Conservation (phyloP, 805 yeast species). For the Tetrapisispora taiwanensis region DNA sequence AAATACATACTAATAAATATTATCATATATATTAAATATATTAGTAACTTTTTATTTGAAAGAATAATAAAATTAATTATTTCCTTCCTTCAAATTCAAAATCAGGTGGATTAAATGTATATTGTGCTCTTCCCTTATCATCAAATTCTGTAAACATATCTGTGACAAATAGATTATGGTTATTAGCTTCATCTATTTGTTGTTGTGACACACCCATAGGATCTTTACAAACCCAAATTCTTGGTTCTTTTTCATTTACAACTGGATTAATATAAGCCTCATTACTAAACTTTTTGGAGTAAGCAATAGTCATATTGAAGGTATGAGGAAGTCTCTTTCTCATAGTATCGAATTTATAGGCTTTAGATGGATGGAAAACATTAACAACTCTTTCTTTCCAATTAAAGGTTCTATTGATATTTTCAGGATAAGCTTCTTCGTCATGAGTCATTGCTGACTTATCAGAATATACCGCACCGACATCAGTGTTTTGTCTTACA, state of each 20-base stretch:
- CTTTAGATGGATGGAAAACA: constrained; percentile 39
- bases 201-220: constrained; percentile 53
- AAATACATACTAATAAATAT: no score
- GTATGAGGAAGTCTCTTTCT: constrained; percentile 32
- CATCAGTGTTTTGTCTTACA: constrained; percentile 15
- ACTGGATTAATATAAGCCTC: constrained; percentile 26
- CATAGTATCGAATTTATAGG: constrained; percentile 37
- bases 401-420: constrained; percentile 10
- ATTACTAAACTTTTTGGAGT: constrained; percentile 24
- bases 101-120: constrained; percentile 61
- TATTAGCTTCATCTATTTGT: constrained; percentile 47
- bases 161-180: constrained; percentile 40
- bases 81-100: constrained; percentile 34
- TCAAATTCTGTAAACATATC: constrained; percentile 49
- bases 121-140: constrained; percentile 46
- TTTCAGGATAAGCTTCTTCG: constrained; percentile 21
- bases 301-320: constrained; percentile 27
- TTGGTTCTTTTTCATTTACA: constrained; percentile 33
- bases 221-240: constrained; percentile 65
- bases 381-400: constrained; percentile 18
- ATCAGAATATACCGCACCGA: constrained; percentile 19
- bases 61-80: constrained; percentile 1
- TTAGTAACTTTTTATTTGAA: no score
- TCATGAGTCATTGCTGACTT: constrained; percentile 14
- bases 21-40: no score